Percentiles rank a stretch among this genome's conserved stretches.
Conservation (phyloP, 1,284 basidiomycete genomes). For the Lentinula novae-zelandiae region DNA sequence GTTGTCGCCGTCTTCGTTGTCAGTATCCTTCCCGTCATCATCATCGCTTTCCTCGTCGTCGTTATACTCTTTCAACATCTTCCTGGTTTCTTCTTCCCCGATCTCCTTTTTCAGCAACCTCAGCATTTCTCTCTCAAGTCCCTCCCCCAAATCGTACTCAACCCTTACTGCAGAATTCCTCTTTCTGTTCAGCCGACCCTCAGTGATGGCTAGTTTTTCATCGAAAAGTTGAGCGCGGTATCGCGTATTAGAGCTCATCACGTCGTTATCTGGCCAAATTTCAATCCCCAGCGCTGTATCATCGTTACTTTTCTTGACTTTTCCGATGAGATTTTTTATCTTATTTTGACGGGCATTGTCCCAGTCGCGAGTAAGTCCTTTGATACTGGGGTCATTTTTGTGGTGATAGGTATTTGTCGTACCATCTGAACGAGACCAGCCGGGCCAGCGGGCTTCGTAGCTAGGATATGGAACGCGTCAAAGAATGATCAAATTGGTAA, state of each 20-base stretch:
- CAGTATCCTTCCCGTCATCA: neutral
- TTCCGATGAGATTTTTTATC: neutral
- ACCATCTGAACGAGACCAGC: constrained; percentile 2
- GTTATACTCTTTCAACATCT: neutral
- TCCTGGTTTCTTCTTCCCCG: neutral
- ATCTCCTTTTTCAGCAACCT: neutral
- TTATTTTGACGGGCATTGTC: neutral
- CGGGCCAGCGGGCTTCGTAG: constrained; percentile 3
- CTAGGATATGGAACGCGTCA: neutral
- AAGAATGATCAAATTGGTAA: neutral
- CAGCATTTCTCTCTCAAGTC: neutral
- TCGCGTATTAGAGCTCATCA: neutral
- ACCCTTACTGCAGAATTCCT: neutral
- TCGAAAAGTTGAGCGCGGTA: neutral
- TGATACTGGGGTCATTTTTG: neutral
- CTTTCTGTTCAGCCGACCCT: neutral
- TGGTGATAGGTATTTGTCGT: constrained; percentile 5
- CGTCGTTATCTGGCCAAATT: neutral
- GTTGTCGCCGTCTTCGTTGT: neutral
- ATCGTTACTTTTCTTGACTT: neutral
- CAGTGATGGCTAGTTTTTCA: neutral
- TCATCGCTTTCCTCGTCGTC: neutral
- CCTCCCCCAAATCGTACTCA: neutral
- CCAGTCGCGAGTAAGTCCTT: neutral
- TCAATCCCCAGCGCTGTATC: neutral